Conservation (phyloP, 1,284 basidiomycete species). For the Microbotryum violaceum region DNA sequence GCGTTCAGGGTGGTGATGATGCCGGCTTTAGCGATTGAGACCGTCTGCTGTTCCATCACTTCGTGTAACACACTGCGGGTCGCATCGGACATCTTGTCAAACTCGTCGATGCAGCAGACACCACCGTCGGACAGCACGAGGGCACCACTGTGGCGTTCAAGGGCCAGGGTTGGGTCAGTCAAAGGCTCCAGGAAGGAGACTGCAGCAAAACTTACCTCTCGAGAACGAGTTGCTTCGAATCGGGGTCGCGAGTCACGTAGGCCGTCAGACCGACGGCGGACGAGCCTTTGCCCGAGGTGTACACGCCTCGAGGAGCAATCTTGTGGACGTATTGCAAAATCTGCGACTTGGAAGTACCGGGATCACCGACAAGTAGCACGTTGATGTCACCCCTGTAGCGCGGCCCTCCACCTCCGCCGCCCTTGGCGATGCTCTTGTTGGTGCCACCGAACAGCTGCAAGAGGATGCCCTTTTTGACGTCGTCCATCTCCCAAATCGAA, state of each 20-base stretch:
- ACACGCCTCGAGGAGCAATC: slow-evolving; percentile 94
- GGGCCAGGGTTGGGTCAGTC: not conserved
- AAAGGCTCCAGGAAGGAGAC: not conserved
- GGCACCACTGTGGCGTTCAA: slow-evolving; percentile 59
- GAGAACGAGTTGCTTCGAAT: slow-evolving; percentile 93
- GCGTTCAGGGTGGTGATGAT: slow-evolving; percentile 98
- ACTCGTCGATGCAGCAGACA: slow-evolving; percentile 98
- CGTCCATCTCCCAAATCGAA: slow-evolving; percentile 96
- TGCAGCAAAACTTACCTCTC: slow-evolving; percentile 59
- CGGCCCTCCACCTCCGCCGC: slow-evolving; percentile 90
- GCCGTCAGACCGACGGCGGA: slow-evolving; percentile 97
- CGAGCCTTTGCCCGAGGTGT: slow-evolving; percentile 93
- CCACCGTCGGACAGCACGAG: slow-evolving; percentile 94
- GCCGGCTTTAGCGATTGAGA: slow-evolving; percentile 98
- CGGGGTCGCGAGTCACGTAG: slow-evolving; percentile 94
- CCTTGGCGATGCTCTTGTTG: slow-evolving; percentile 86
- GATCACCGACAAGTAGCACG: slow-evolving; percentile 91
- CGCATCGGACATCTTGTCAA: slow-evolving; percentile 98
- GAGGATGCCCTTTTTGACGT: slow-evolving; percentile 96
- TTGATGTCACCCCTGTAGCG: slow-evolving; percentile 97
- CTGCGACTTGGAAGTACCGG: slow-evolving; percentile 94
- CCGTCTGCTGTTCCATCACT: slow-evolving; percentile 99
- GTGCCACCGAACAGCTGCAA: slow-evolving; percentile 95
- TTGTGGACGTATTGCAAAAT: slow-evolving; percentile 98
- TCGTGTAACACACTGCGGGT: slow-evolving; percentile 95